Base-by-base conservation (phyloP, 2,329 filamentous ascomycete genomes). In the Sarocladiaceae sp. region DNA sequence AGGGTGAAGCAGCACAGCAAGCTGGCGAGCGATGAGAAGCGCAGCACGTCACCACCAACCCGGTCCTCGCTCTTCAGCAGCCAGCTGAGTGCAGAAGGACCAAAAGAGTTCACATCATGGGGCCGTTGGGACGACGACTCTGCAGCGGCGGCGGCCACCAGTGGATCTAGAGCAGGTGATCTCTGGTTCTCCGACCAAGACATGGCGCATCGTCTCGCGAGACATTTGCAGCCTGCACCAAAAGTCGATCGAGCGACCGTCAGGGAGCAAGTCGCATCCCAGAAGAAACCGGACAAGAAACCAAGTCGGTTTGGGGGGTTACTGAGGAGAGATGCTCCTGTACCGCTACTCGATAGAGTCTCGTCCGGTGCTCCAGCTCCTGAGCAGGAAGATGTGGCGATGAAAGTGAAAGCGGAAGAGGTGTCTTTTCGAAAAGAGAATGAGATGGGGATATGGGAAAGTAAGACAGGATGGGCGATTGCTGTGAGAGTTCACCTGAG, bases 121-220 rank as follows among this genome's bases (percentile, higher is more conserved):
- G 69, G 70, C 1, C 58, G 69, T 16, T 73, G 63, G 54, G 60
- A 57, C 5, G 59, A 63, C 4, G 45, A 56, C 4, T 13, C 29
- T 15, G n/a, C 37, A 29, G 26, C 37, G 18, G 41, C 32, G 1
- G 49, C 46, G 1, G 15, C 39, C 3, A 45, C 41, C 2, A 27
- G 47, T 0, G 3, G 44, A 2, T 15, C 44, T 19, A 26, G 39
- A 3, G 47, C 47, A 9, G 40, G 23, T 6, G 33, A 50, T 3
- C 61, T 67, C 46, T 77, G 72, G 71, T 77, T 70, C 66, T 51
- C 49, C 1, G 69, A 76, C 37, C 70, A 70, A 45, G 56, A 53
- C 2, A 64, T 72, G 64, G 72, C 73, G 0, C 50, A 48, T 6
- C 65, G 73, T 1, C 53, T 77, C 10, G 71, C 71, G 10, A 57